phyloP scores from a whole-genome alignment of 805 yeast species.

The Monosporozyma aerobia region DNA sequence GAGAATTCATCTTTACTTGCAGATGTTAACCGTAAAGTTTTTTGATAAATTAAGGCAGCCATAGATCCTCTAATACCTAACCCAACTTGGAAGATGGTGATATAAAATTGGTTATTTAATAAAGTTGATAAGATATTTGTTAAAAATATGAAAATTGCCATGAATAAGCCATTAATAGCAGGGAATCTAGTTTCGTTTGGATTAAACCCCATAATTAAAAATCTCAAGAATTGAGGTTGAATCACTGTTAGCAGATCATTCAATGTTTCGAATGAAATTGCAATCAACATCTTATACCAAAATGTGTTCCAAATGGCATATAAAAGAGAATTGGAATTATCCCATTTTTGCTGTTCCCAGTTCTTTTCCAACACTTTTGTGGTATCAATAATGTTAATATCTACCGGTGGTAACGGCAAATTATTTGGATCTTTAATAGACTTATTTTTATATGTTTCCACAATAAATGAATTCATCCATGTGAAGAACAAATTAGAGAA shows the following conservation, averaged over 20 bases:
- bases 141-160: slow-evolving; percentile 55
- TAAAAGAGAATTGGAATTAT: slow-evolving; percentile 26
- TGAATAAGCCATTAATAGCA: slow-evolving; percentile 48
- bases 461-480: slow-evolving; percentile 41
- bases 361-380: slow-evolving; percentile 24
- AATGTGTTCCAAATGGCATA: slow-evolving; percentile 32
- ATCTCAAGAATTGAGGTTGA: slow-evolving; percentile 50
- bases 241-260: slow-evolving; percentile 35
- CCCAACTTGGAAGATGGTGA: slow-evolving; percentile 50
- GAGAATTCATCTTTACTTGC: slow-evolving; percentile 51
- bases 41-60: slow-evolving; percentile 58
- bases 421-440: slow-evolving; percentile 34
- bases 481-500: slow-evolving; percentile 35
- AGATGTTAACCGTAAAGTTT: slow-evolving; percentile 59
- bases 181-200: slow-evolving; percentile 32
- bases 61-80: slow-evolving; percentile 57
- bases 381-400: slow-evolving; percentile 29
- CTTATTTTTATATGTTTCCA: slow-evolving; percentile 32
- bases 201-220: slow-evolving; percentile 40
- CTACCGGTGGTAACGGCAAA: slow-evolving; percentile 35
- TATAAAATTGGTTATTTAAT: slow-evolving; percentile 59
- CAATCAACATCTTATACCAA: slow-evolving; percentile 30
- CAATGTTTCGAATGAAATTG: slow-evolving; percentile 31
- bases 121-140: slow-evolving; percentile 53
- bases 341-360: slow-evolving; percentile 32